Percentiles rank a stretch among this genome's conserved stretches.
phyloP scores from a whole-genome alignment of 2,329 filamentous ascomycete species.

The Drechslerella dactyloides region DNA sequence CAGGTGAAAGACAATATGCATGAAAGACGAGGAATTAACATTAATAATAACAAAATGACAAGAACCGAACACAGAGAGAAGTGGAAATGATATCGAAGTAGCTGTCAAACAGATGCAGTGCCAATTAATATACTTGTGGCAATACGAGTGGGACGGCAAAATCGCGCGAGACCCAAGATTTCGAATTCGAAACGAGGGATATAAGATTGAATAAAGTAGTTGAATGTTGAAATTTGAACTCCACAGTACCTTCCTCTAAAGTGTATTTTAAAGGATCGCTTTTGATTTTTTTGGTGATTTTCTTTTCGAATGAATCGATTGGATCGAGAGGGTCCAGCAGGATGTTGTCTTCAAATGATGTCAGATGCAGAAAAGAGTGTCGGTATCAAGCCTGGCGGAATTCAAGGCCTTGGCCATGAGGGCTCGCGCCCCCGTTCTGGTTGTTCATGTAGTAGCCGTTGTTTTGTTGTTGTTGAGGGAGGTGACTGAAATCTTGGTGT shows the following conservation, averaged over 20 bases:
- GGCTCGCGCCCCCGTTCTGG: conserved; percentile 43
- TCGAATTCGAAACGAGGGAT: conserved; percentile 14
- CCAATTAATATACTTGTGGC: conserved; percentile 44
- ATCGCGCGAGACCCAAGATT: conserved; percentile 32
- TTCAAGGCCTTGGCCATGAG: conserved; percentile 41
- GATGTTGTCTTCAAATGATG: conserved; percentile 9
- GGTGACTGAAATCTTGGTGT: conserved; percentile 49
- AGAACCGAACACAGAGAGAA: conserved; percentile 3
- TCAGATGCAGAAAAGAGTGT: neutral
- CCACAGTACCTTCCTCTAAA: conserved; percentile 50
- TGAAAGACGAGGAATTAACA: conserved; percentile 39
- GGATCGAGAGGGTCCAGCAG: conserved; percentile 13
- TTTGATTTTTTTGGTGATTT: conserved; percentile 38
- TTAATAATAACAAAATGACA: conserved; percentile 28
- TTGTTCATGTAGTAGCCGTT: conserved; percentile 47
- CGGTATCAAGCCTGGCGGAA: conserved; percentile 33
- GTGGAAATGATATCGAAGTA: conserved; percentile 1
- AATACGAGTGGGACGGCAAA: conserved; percentile 26
- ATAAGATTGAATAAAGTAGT: conserved; percentile 19
- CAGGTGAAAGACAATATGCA: conserved; percentile 16
- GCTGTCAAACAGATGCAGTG: conserved; percentile 30
- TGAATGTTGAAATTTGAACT: conserved; percentile 35
- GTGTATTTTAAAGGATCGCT: conserved; percentile 50
- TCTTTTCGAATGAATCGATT: conserved; percentile 3
- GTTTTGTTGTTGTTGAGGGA: conserved; percentile 49